Evolutionary conservation across 768 basidiomycete species (phyloP), one percentile per base, ranked within the genome.

Genomic region (Russula dissimulans): DNA sequence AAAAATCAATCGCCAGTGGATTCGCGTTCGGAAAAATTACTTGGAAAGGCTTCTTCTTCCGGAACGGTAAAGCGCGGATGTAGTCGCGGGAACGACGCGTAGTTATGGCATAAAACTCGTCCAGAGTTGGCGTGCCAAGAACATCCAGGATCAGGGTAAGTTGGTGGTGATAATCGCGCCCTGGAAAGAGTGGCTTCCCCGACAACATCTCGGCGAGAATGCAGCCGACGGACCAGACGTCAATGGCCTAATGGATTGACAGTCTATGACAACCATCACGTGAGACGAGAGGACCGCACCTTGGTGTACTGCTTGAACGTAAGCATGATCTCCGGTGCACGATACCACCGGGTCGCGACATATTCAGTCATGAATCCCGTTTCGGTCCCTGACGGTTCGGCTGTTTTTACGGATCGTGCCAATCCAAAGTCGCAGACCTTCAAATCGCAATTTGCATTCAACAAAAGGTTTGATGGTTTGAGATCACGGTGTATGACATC

Each of bases 301-400:
- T 94, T 94, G 54, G 95, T 95, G 75, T 99, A 99, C 71, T 97
- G 89, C 71, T 97, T 95, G 80, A 97, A 98, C 10, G 94, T 97
- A 54, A 99, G 80, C 97, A 99, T 99, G 76, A 99, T 95, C 72
- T 99, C 97, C 0, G 97, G 97, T 0, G 97, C 97, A 41, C 97
- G 85, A 70, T 98, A 99, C 97, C 97, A 99, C 67, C 97, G 80
- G 29, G 97, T 98, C 2, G 97, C 95, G 51, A 99, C 97, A 69
- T 95, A 95, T 84, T 93, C 91, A 1, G 92, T 95, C 92, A 95
- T 93, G 76, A 93, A 94, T 5, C 86, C 86, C 6, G 81, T 89
- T 67, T 90, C 88, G 7, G 87, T 90, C 26, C 88, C 89, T 14
- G 85, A 87, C 0, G 88, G 87, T 70, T 90, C 88, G 5, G 89